Evolutionary conservation across 2,329 filamentous ascomycete genomes (phyloP), one percentile per base, ranked within the genome.

Genomic region (Colletotrichum orchidophilum): DNA sequence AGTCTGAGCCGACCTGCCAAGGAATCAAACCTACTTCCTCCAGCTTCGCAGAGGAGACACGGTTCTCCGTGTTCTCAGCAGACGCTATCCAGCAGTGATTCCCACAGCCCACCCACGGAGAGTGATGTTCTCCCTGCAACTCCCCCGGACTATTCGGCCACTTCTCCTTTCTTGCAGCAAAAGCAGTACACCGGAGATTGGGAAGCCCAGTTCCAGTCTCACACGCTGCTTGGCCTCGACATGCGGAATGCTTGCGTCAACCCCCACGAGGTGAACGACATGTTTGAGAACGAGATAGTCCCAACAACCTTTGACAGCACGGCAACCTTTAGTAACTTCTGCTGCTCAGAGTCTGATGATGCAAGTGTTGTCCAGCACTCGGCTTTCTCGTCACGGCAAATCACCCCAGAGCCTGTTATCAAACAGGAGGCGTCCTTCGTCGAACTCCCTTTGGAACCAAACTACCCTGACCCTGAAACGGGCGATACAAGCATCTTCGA

Each of bases 71-170:
- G 80, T 13, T 83, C 80, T 21, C 81, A 81, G 13, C 78, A 81
- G 31, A 77, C 78, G 18, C 79, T 81, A 5, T 82, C 82, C 26
- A 80, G 80, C 66, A 80, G 81, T 67, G 81, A 79, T 62, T 77
- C 76, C 29, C 77, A 78, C 26, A 85, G 83, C 46, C 83, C 83
- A 18, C 78, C 77, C 3, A 75, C 80, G 5, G 82, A 84, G n/a
- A 80, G 79, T 65, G 83, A 86, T 61, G 77, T 78, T 27, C 80
- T 77, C 61, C 83, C 82, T 11, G 76, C 77, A 31, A 84, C 84
- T 2, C 82, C 83, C 2, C 76, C 79, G 13, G 83, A 83, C 53
- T 75, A 77, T 33, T 75, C 78, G 29, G 57, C 77, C 21, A 74
- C 79, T 55, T 77, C 80, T n/a, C 79, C 80, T 1, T 80, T 74